Evolutionary conservation across 257 asterid genomes (phyloP).

Genomic region (Verbascum thapsus): DNA sequence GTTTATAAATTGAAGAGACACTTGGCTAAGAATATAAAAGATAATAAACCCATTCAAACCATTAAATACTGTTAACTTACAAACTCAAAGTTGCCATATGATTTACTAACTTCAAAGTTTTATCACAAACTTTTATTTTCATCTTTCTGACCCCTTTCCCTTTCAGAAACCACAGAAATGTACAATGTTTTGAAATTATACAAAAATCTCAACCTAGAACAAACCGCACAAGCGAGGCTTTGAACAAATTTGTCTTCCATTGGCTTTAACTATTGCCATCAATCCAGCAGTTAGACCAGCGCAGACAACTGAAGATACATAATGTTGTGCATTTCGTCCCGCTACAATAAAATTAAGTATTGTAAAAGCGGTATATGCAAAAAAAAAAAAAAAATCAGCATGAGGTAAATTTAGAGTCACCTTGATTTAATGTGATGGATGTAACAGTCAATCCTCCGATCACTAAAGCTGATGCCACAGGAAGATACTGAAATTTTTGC

Average conservation of each 20-base stretch:
- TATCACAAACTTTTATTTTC: conserved; percentile 10
- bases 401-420: conserved; percentile 34
- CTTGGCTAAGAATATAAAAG: too few relatives aligned
- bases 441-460: conserved; percentile 93
- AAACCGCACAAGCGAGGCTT: conserved; percentile 92
- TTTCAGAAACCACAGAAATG: conserved; percentile 1
- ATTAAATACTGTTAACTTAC: neutral
- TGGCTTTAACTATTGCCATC: conserved; percentile 78
- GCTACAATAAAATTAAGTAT: conserved; percentile 37
- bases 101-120: conserved; percentile 8
- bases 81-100: neutral
- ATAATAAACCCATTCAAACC: too few relatives aligned
- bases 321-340: conserved; percentile 64
- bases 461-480: conserved; percentile 93
- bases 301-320: conserved; percentile 65
- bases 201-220: conserved; percentile 38
- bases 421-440: conserved; percentile 86
- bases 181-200: conserved; percentile 13
- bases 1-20: too few relatives aligned
- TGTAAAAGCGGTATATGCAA: neutral
- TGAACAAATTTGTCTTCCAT: conserved; percentile 93
- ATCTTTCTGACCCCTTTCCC: neutral
- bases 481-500: conserved; percentile 75
- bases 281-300: conserved; percentile 85
- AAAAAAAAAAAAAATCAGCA: neutral